Evolutionary conservation across 495 filamentous ascomycete genomes (phyloP), one percentile per base, ranked within the genome.

Genomic region (Trichodelitschia bisporula): DNA sequence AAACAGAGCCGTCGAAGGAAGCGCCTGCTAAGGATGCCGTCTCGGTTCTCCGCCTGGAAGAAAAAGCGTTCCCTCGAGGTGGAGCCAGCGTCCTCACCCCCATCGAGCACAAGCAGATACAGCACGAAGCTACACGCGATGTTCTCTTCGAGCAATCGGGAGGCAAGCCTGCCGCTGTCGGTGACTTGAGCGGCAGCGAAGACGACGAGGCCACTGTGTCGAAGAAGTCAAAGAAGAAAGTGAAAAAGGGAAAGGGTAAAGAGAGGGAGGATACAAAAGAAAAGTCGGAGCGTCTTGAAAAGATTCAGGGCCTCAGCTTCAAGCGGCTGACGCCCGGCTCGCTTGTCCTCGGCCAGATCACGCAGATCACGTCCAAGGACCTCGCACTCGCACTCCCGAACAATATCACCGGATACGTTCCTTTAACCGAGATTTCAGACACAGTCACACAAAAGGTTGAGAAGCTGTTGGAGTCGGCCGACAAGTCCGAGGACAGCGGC

Each of bases 91-190:
- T 89, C 27, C 55, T 97, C 50, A 91, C 86, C 4, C 82, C 86
- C 15, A 59, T 97, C 30, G 86, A 97, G 47, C 70, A 86, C 40
- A 92, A 91, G 55, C 77, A 95, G 50, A 92, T 97, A 40, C 75
- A 86, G 42, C 77, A 86, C 36, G 73, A 95, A 50, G 86, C 86
- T 18, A 82, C 69, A 39, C 67, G 71, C 43, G 86, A 97, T 60
- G 83, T 84, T 15, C 58, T 95, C 5, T 93, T 93, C 44, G 86
- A 95, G 54, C 69, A 89, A 40, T 63, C 69, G 34, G 62, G 64
- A 10, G 53, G 57, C 41, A 60, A 48, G 53, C 60, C 54, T 32
- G 30, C 38, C 25, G 9, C 9, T 13, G 27, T 29, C 27, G 54
- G 43, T 37, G 41, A 55, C 28, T 45, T 51, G 18, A 53, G 48